These are phyloP conservation scores for Byssochlamys sp. DNA, from an alignment of 2,329 filamentous ascomycete genomes.

Conservation along the genomic window DNA sequence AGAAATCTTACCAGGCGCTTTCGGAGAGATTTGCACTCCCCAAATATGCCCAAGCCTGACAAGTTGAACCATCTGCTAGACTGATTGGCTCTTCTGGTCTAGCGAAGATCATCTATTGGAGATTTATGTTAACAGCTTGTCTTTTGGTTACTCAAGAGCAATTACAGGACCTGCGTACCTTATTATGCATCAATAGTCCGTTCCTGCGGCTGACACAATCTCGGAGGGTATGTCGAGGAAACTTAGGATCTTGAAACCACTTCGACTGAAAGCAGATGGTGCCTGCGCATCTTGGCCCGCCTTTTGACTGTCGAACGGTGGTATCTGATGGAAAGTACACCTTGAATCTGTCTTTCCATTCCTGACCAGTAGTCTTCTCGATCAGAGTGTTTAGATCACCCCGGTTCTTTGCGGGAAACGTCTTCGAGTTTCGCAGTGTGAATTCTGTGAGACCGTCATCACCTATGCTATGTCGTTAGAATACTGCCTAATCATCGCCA, in stretches of 20 bases:
- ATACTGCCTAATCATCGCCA: neutral
- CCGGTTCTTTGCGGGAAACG: slow-evolving; percentile 13
- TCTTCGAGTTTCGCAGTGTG: slow-evolving; percentile 25
- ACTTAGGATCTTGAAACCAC: slow-evolving; percentile 61
- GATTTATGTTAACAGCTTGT: slow-evolving; percentile 2
- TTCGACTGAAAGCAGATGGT: slow-evolving; percentile 70
- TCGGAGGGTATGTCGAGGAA: slow-evolving; percentile 62
- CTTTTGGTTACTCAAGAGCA: neutral
- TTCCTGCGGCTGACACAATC: slow-evolving; percentile 63
- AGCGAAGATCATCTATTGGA: slow-evolving; percentile 24
- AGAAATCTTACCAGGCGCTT: slow-evolving; percentile 65
- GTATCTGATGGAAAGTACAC: slow-evolving; percentile 71
- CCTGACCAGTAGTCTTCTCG: slow-evolving; percentile 19
- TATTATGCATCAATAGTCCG: slow-evolving; percentile 80
- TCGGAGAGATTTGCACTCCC: slow-evolving; percentile 89
- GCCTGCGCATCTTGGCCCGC: slow-evolving; percentile 57
- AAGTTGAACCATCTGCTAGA: slow-evolving; percentile 14
- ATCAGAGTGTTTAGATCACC: slow-evolving; percentile 38
- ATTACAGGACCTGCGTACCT: slow-evolving; percentile 45
- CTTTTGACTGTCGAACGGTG: slow-evolving; percentile 58
- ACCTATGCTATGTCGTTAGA: slow-evolving; percentile 23
- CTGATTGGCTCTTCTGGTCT: slow-evolving; percentile 17
- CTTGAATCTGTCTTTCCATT: slow-evolving; percentile 48
- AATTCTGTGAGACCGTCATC: slow-evolving; percentile 39
- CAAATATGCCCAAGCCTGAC: slow-evolving; percentile 66